Evolutionary conservation across 208 protist species (phyloP).

Genomic region (Endotrypanum monterogeii): DNA sequence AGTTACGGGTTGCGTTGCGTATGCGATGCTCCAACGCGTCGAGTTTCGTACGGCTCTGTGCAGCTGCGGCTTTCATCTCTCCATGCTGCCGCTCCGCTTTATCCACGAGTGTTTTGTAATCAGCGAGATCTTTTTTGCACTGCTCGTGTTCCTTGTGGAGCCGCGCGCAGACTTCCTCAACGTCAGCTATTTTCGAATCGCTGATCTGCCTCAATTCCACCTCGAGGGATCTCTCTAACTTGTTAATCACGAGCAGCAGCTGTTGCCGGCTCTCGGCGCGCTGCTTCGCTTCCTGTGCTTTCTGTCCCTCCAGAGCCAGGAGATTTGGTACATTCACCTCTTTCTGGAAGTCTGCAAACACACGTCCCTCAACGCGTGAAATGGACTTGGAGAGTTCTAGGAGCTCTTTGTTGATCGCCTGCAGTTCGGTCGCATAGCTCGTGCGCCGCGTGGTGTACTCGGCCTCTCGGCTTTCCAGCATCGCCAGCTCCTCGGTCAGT

Average conservation of each 20-base stretch:
- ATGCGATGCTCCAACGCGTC: conserved; percentile 70
- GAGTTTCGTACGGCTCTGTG: conserved; percentile 46
- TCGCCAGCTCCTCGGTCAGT: conserved; percentile 28
- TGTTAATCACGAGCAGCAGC: conserved; percentile 72
- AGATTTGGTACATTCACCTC: conserved; percentile 88
- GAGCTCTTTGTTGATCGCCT: conserved; percentile 54
- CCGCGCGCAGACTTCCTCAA: conserved; percentile 36
- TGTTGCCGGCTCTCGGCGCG: conserved; percentile 74
- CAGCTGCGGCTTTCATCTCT: conserved; percentile 35
- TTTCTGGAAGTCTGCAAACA: conserved; percentile 93
- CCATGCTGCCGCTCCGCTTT: conserved; percentile 51
- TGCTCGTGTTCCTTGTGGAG: conserved; percentile 59
- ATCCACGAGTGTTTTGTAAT: conserved; percentile 58
- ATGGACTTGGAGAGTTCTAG: conserved; percentile 57
- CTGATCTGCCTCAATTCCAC: conserved; percentile 64
- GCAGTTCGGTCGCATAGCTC: conserved; percentile 35
- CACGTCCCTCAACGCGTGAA: conserved; percentile 64
- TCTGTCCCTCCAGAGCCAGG: conserved; percentile 82
- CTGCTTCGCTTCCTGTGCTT: conserved; percentile 48
- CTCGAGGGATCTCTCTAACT: conserved; percentile 79
- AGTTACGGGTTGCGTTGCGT: conserved; percentile 43
- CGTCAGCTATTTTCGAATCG: conserved; percentile 35
- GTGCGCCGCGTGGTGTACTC: conserved; percentile 21
- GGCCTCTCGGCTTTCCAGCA: conserved; percentile 24
- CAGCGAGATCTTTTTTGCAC: conserved; percentile 56